Evolutionary conservation across 495 filamentous ascomycete species (phyloP), one percentile per base, ranked within the genome.

Genomic region (Xylaria grammica): DNA sequence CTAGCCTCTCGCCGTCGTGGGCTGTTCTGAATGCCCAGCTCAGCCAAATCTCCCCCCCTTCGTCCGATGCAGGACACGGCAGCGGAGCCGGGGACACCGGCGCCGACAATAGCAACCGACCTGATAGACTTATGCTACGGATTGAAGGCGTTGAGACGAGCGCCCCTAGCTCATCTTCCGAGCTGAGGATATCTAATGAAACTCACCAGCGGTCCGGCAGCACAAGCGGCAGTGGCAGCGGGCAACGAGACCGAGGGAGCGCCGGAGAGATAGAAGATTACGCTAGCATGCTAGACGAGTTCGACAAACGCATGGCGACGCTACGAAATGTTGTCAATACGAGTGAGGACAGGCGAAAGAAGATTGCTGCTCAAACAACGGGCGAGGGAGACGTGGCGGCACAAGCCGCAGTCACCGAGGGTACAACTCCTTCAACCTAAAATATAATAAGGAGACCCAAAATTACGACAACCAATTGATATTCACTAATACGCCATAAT

Each of bases 221-320:
- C 38, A 38, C 26, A 15, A 72, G 72, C 15, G 76, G 73, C 22
- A 66, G 73, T 52, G 75, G 77, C 48, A 72, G 68, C 34, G 24
- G 75, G 51, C 48, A 74, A 62, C 57, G 81, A 76, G 65, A 78
- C 68, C 30, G 72, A 81, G 60, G 65, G 19, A 45, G 65, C 60
- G 46, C 53, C 29, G 7, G 27, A 20, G 69, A 70, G 22, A 51
- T 13, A 27, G 72, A 81, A 19, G 78, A 81, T 46, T 81, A 83
- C 66, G 76, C 83, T 34, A 81, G 79, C 34, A 79, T 93, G 77
- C 78, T 90, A 64, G 85, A 86, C 53, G 84, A 88, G 40, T 93
- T 92, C 76, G 85, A 89, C 62, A 86, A 82, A 65, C 79, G 88
- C 66, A 87, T 93, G 84, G 75, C 63, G 3, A 72, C 81, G 20